Evolutionary conservation across 768 basidiomycete genomes (phyloP).

Genomic region (Megacollybia marginata): DNA sequence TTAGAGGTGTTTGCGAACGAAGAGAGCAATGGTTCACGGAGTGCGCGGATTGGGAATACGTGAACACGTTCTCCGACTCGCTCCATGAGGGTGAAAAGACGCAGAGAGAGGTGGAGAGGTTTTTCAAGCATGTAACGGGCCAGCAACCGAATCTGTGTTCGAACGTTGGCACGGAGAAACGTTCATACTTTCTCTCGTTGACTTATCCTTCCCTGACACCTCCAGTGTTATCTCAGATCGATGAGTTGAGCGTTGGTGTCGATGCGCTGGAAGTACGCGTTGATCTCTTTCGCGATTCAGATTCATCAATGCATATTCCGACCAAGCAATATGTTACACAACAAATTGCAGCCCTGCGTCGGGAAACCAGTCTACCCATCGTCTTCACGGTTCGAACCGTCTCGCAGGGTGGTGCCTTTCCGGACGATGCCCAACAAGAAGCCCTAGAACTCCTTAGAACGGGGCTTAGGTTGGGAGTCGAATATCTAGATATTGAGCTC

Average conservation of each 20-base stretch:
- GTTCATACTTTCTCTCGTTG: constrained; percentile 90
- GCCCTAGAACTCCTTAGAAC: constrained; percentile 41
- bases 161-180: constrained; percentile 42
- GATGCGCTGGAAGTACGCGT: constrained; percentile 94
- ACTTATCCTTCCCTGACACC: constrained; percentile 80
- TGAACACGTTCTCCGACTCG: constrained; percentile 9
- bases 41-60: constrained; percentile 68
- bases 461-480: constrained; percentile 76
- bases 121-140: constrained; percentile 86
- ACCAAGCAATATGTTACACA: constrained; percentile 64
- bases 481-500: constrained; percentile 91
- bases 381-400: constrained; percentile 87
- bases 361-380: constrained; percentile 73
- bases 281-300: constrained; percentile 61
- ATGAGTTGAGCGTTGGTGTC: constrained; percentile 71
- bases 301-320: constrained; percentile 45
- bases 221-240: constrained; percentile 58
- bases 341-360: constrained; percentile 75
- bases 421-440: constrained; percentile 65
- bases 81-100: constrained; percentile 2
- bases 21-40: constrained; percentile 84
- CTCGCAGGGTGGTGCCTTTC: constrained; percentile 88
- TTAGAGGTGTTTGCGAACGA: constrained; percentile 77
- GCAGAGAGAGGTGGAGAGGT: constrained; percentile 57
- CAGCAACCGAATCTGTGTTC: constrained; percentile 54